Percentiles rank a stretch among this genome's conserved stretches.
phyloP scores from a whole-genome alignment of 78 protist species.

The Neovahlkampfia damariscottae region DNA sequence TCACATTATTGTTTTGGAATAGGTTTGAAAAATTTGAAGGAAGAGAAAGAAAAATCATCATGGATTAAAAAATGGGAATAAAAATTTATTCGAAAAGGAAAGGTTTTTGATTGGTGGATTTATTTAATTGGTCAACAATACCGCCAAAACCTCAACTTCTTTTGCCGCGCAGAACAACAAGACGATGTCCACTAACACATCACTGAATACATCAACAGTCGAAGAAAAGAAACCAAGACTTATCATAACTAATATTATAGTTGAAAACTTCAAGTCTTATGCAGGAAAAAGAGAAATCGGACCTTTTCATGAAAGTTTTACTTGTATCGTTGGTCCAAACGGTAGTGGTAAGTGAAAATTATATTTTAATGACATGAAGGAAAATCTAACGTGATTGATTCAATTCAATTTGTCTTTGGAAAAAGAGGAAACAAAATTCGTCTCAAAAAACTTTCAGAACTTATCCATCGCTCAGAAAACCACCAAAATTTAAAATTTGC shows the following conservation, averaged over 20 bases:
- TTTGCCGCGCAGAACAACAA: too few relatives aligned
- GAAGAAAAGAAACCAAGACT: too few relatives aligned
- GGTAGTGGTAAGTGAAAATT: slow-evolving; percentile 99
- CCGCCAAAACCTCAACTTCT: too few relatives aligned
- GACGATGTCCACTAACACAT: too few relatives aligned
- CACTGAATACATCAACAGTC: too few relatives aligned
- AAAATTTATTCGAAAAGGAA: too few relatives aligned
- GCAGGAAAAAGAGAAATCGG: slow-evolving; percentile 78
- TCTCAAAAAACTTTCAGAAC: slow-evolving; percentile 75
- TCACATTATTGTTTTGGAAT: background rate
- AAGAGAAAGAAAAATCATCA: too few relatives aligned
- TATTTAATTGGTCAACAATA: too few relatives aligned
- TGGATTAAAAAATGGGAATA: too few relatives aligned
- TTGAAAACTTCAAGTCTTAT: slow-evolving; percentile 96
- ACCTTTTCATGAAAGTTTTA: slow-evolving; percentile 91
- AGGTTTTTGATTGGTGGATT: too few relatives aligned
- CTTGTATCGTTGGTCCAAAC: slow-evolving; percentile 98
- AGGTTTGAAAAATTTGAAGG: too few relatives aligned
- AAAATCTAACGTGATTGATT: slow-evolving; percentile 98
- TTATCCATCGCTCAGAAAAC: slow-evolving; percentile 86
- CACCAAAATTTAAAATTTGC: slow-evolving; percentile 45
- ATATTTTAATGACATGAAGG: too few relatives aligned
- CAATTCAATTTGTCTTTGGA: slow-evolving; percentile 97
- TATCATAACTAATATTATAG: slow-evolving; percentile 66
- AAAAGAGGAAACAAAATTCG: slow-evolving; percentile 82